Base-by-base conservation (phyloP, 257 asterid species). In the Mitragyna speciosa region DNA sequence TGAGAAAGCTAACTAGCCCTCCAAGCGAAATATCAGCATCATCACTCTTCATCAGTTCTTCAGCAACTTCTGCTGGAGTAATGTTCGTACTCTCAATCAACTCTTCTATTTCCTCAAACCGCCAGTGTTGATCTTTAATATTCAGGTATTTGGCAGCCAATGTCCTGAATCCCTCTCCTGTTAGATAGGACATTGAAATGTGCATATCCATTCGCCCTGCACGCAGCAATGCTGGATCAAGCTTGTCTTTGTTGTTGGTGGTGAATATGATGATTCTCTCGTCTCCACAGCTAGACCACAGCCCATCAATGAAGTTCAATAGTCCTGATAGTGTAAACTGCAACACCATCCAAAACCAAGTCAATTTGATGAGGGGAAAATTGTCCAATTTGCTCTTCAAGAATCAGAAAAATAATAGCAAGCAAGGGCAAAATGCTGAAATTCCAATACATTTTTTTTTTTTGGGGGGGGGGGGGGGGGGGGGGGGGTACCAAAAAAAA, bases 181-280 rank as follows among this genome's bases (percentile, higher is more conserved):
- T 91, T 70, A 91, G 85, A 77, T 89, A 91, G 0, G 97, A 91
- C 97, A 94, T 91, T 83, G 85, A 88, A 19, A 94, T 89, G 88
- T 94, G 97, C 89, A 89, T 80, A 81, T 94, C 97, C 98, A 94
- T 94, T n/a, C 97, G 88, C 28, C 98, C 97, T 0, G 98, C 91
- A 5, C 97, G 91, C 68, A 93, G 81, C 88, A 94, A 72, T 12
- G 97, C 98, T 0, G 97, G 96, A 65, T 92, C 96, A 19, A 93
- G 89, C 75, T 83, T 90, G 31, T 90, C 95, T 75, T 72, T 92
- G 92, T 93, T 74, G 87, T 93, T 93, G 16, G 97, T 92, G 0
- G 97, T 92, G 90, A 93, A 87, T 26, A 91, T 70, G 76, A 92
- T 89, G 76, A 93, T 89, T 5, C 94, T 81, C 74, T 93, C 96